These are phyloP conservation scores for Nyctanthes arbortristis DNA, from an alignment of 257 asterid species.

Conservation along the genomic window DNA sequence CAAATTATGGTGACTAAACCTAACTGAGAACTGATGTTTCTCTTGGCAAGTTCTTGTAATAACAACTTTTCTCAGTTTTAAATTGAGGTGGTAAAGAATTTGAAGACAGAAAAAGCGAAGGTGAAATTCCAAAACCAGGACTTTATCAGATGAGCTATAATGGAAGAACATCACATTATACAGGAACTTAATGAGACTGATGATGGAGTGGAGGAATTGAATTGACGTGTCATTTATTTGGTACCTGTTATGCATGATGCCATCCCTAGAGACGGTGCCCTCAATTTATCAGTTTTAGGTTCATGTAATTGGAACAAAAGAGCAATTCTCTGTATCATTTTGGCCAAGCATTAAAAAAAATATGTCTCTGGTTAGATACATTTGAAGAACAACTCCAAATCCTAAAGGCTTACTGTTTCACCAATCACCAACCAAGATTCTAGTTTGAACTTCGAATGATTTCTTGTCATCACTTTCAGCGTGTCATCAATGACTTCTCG, in stretches of 20 bases:
- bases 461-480: neutral
- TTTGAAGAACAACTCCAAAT: neutral
- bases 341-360: neutral
- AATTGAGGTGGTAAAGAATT: neutral
- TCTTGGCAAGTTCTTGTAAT: neutral
- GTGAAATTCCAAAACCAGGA: neutral
- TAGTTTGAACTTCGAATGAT: neutral
- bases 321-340: neutral
- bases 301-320: neutral
- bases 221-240: neutral
- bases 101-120: neutral
- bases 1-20: slow-evolving; percentile 10
- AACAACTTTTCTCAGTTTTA: neutral
- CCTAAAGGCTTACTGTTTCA: neutral
- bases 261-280: no score
- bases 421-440: no score
- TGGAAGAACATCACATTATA: neutral
- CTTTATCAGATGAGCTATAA: neutral
- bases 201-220: neutral
- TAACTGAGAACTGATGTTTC: slow-evolving; percentile 11
- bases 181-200: neutral
- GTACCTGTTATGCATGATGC: neutral
- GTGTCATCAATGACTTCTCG: neutral
- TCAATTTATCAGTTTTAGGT: no score
- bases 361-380: neutral